phyloP scores from a whole-genome alignment of 352 stramenopile genomes.

The Phytophthora vignae region DNA sequence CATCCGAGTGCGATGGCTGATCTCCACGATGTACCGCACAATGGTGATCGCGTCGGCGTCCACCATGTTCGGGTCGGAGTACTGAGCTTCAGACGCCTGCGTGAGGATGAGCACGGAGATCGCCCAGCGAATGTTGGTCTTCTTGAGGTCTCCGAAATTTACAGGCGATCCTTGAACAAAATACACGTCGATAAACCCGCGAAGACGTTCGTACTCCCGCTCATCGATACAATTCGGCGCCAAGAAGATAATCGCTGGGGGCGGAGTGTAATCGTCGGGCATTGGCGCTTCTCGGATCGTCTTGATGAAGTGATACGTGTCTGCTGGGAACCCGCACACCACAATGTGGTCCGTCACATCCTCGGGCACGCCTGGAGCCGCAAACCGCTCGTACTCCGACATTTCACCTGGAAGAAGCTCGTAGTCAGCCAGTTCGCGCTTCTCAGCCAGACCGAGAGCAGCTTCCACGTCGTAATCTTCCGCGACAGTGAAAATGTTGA shows the following conservation, averaged over 20 bases:
- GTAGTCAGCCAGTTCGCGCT: neutral
- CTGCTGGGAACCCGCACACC: conserved; percentile 69
- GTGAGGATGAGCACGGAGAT: conserved; percentile 75
- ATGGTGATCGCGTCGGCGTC: conserved; percentile 85
- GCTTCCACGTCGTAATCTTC: conserved; percentile 43
- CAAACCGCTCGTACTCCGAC: conserved; percentile 70
- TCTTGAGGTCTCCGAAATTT: conserved; percentile 76
- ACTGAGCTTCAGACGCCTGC: conserved; percentile 51
- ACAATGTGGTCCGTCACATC: conserved; percentile 66
- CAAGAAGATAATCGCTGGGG: conserved; percentile 67
- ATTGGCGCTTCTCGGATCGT: conserved; percentile 69
- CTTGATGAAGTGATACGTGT: conserved; percentile 77
- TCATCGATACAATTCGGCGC: conserved; percentile 56
- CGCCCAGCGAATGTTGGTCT: conserved; percentile 65
- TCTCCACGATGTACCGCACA: conserved; percentile 85
- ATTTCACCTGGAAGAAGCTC: conserved; percentile 25
- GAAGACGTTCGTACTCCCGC: conserved; percentile 60
- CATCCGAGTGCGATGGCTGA: conserved; percentile 68
- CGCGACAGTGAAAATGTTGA: conserved; percentile 52
- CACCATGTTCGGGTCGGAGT: conserved; percentile 84
- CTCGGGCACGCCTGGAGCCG: conserved; percentile 44
- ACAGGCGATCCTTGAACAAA: conserved; percentile 78
- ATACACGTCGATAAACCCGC: conserved; percentile 64
- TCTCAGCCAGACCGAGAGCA: conserved; percentile 28
- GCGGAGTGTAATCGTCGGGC: conserved; percentile 44